These are phyloP conservation scores for Pichia terricola DNA, from an alignment of 1,139 yeast species.

Conservation along the genomic window DNA sequence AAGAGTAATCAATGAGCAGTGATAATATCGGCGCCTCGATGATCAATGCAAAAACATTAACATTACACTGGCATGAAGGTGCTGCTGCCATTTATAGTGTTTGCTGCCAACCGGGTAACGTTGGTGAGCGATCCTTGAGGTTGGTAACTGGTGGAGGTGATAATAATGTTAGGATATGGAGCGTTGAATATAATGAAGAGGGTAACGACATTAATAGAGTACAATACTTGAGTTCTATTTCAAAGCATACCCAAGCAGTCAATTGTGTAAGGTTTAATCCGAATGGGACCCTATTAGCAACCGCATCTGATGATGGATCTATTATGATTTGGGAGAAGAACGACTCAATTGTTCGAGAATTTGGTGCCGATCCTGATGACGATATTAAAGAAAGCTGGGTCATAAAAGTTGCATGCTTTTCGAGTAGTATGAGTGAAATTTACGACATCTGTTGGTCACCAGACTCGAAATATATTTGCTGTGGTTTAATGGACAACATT, in stretches of 20 bases:
- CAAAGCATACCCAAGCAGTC: constrained; percentile 91
- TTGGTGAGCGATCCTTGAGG: constrained; percentile 27
- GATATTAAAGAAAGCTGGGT: constrained; percentile 70
- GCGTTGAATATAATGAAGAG: constrained; percentile 25
- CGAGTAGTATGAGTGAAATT: constrained; percentile 58
- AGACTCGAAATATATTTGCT: constrained; percentile 58
- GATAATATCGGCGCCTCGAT: no score
- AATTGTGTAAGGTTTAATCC: constrained; percentile 80
- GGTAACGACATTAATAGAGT: constrained; percentile 31
- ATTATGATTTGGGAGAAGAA: constrained; percentile 68
- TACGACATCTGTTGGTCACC: constrained; percentile 94
- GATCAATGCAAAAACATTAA: constrained; percentile 37
- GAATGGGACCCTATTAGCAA: constrained; percentile 57
- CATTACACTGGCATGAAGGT: constrained; percentile 78
- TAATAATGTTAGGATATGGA: constrained; percentile 72
- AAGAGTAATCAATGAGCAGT: neutral
- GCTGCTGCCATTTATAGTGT: constrained; percentile 77
- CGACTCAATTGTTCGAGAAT: constrained; percentile 44
- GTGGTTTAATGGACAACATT: constrained; percentile 87
- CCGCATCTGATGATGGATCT: constrained; percentile 94
- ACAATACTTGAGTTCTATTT: constrained; percentile 64
- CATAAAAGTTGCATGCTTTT: constrained; percentile 43
- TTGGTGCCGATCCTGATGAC: constrained; percentile 46
- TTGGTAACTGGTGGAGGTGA: constrained; percentile 94
- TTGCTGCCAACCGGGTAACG: constrained; percentile 48